phyloP scores from a whole-genome alignment of 768 basidiomycete species.

The Cystobasidium ongulense region DNA sequence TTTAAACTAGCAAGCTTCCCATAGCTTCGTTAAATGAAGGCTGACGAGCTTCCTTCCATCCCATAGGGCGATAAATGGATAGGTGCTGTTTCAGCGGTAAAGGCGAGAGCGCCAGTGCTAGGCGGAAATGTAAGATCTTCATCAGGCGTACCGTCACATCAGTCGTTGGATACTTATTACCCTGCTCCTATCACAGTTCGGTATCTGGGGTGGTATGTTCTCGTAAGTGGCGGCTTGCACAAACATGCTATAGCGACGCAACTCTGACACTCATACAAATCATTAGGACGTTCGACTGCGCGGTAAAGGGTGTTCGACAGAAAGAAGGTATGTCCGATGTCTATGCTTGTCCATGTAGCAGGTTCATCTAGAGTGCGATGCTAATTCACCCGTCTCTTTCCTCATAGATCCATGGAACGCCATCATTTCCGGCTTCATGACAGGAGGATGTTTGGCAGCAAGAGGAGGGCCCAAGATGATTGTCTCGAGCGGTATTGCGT shows the following conservation, averaged over 20 bases:
- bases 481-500: conserved; percentile 84
- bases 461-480: conserved; percentile 88
- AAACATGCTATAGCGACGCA: not conserved
- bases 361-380: not conserved
- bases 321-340: conserved; percentile 39
- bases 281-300: conserved; percentile 75
- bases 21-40: not conserved
- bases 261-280: not conserved
- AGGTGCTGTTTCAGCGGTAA: conserved; percentile 90
- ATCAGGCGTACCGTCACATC: not conserved
- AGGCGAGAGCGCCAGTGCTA: conserved; percentile 93
- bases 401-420: conserved; percentile 93
- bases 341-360: not conserved
- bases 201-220: conserved; percentile 75
- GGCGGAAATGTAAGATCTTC: conserved; percentile 80
- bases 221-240: conserved; percentile 47
- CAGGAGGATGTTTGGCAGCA: conserved; percentile 87
- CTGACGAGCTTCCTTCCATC: not conserved
- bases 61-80: conserved; percentile 81
- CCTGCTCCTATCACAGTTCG: conserved; percentile 39
- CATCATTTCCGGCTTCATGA: conserved; percentile 96
- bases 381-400: not conserved
- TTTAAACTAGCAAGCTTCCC: too few species aligned
- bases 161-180: not conserved
- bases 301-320: conserved; percentile 55